phyloP scores from a whole-genome alignment of 768 basidiomycete species.

The Russula virescens region DNA sequence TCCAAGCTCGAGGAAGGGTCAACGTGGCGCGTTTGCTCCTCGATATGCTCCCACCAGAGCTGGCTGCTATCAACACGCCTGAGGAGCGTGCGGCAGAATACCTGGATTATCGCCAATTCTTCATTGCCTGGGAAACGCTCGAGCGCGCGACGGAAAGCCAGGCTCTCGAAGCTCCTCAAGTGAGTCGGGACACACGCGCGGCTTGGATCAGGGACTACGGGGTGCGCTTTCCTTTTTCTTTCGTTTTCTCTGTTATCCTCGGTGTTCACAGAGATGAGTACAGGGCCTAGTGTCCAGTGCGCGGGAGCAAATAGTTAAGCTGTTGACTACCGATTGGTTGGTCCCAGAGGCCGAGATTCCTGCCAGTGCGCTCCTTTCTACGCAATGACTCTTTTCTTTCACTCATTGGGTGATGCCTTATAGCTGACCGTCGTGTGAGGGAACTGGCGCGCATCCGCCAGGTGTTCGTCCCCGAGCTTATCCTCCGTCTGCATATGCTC shows the following conservation, averaged over 20 bases:
- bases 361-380: not conserved
- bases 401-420: not conserved
- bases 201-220: slow-evolving; percentile 64
- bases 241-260: not conserved
- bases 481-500: slow-evolving; percentile 75
- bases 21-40: slow-evolving; percentile 58
- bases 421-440: slow-evolving; percentile 49
- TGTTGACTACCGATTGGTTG: slow-evolving; percentile 78
- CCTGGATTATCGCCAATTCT: slow-evolving; percentile 75
- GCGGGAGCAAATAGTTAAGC: slow-evolving; percentile 56
- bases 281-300: slow-evolving; percentile 60
- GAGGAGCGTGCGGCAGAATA: slow-evolving; percentile 72
- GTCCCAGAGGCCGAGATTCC: slow-evolving; percentile 43
- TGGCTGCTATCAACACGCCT: slow-evolving; percentile 56
- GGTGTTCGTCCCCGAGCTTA: slow-evolving; percentile 84
- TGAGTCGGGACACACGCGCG: slow-evolving; percentile 51
- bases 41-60: slow-evolving; percentile 55
- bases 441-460: slow-evolving; percentile 82
- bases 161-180: slow-evolving; percentile 48
- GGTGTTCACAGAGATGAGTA: not conserved
- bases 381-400: no score
- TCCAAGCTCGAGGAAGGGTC: slow-evolving; percentile 70
- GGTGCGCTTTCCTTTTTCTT: slow-evolving; percentile 32
- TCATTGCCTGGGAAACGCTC: slow-evolving; percentile 64
- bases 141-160: slow-evolving; percentile 57